Evolutionary conservation across 768 basidiomycete genomes (phyloP), one percentile per base, ranked within the genome.

Genomic region (Termitomyces sp.): DNA sequence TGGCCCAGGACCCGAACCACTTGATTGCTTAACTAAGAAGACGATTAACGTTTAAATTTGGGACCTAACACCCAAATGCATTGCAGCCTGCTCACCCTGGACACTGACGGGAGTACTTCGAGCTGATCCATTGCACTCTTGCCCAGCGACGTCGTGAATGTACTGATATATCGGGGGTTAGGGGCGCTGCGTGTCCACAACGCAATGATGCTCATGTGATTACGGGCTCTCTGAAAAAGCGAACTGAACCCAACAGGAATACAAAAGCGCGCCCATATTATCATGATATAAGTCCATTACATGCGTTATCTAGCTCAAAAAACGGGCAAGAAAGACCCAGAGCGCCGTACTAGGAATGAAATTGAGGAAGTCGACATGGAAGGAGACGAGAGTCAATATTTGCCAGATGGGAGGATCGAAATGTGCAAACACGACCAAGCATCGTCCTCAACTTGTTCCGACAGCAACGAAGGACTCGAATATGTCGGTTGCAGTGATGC

Each of bases 1-100:
- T 92, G 90, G 4, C 88, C 91, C 20, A 93, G 72, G 8, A 93
- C 77, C 60, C 91, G 77, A 7, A 86, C 74, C 1, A 92, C 84
- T 56, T 80, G 77, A 26, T 83, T 79, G 64, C 85, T 91, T 54
- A 93, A 75, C 91, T 93, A 64, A 45, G 0, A 36, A 34, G 51
- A 43, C 42, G 55, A 55, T 61, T 53, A 43, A 9, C 27, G 9
- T 24, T 36, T 16, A 3, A 40, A 13, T 3, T 27, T 26, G 5
- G 2, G 10, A n/a, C n/a, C 27, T 16, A 30, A 12, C 18, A 30
- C n/a, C 22, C 50, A 8, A 2, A 24, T 13, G 6, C 46, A 30
- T n/a, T 40, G 14, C n/a, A 14, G 2, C 10, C n/a, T 16, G 63
- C 76, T 58, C 65, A 87, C 88, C 72, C 81, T 76, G 1, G 81